A percentile compares a stretch with the other conserved stretches of the same genome.
Evolutionary conservation across 139 green algal species (phyloP).

Genomic region (Pseudopediastrum boryanum): DNA sequence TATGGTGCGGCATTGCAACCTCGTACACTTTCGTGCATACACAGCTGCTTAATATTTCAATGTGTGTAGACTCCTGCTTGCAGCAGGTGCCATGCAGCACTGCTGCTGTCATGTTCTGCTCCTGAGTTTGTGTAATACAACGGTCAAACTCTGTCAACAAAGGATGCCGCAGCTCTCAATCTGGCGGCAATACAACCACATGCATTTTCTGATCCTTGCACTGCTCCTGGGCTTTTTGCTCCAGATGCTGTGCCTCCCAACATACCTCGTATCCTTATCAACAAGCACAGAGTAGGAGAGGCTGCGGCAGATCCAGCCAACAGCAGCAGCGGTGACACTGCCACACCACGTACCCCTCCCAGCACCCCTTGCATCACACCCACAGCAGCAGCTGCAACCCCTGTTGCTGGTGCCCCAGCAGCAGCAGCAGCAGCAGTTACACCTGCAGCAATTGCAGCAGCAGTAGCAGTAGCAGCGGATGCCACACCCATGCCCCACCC

Average conservation of each 20-base stretch:
- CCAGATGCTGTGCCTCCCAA: slow-evolving; percentile 50
- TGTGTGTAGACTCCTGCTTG: no score
- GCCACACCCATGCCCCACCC: not conserved
- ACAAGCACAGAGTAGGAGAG: slow-evolving; percentile 67
- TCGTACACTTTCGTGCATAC: no score
- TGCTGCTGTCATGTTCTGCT: no score
- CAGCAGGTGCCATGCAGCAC: no score
- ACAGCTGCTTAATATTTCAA: no score
- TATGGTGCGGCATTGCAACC: no score
- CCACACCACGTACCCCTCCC: no score
- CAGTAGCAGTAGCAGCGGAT: slow-evolving; percentile 4
- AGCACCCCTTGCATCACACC: not conserved
- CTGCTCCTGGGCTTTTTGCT: no score
- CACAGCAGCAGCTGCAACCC: not conserved
- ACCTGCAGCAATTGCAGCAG: not conserved
- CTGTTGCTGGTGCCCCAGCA: not conserved
- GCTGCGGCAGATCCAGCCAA: slow-evolving; percentile 6
- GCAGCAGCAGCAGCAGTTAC: not conserved
- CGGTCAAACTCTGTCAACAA: no score
- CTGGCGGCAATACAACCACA: no score
- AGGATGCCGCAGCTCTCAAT: no score
- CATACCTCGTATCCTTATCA: slow-evolving; percentile 78
- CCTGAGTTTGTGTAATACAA: no score
- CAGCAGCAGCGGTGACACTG: slow-evolving; percentile 1
- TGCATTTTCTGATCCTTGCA: not conserved